Percentiles rank a stretch among this genome's conserved stretches.
These are phyloP conservation scores for Zasmidium citrigriseum DNA, from an alignment of 2,329 filamentous ascomycete species.

Conservation along the genomic window DNA sequence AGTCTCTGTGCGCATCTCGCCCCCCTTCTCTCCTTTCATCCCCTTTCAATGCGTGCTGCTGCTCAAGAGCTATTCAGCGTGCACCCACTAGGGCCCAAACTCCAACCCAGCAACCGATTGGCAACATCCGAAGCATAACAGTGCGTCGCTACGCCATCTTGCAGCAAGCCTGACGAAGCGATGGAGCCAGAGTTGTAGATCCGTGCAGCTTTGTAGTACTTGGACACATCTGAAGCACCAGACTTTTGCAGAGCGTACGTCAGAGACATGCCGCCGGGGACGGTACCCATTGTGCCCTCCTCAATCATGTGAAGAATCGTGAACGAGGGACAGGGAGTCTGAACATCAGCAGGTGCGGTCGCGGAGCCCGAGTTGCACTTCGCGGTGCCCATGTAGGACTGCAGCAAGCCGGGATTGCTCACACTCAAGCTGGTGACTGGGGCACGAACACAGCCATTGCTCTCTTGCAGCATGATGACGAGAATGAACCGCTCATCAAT, in stretches of 20 bases:
- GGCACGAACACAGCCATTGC: constrained; percentile 46
- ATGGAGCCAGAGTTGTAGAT: constrained; percentile 52
- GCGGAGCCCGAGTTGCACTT: constrained; percentile 38
- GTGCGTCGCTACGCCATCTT: constrained; percentile 48
- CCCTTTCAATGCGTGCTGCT: too few species aligned
- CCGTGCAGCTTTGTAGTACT: constrained; percentile 52
- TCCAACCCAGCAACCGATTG: constrained; percentile 50
- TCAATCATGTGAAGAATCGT: constrained; percentile 43
- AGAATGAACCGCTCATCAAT: constrained; percentile 44
- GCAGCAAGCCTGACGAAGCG: constrained; percentile 39
- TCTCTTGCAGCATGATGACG: constrained; percentile 46
- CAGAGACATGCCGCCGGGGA: constrained; percentile 38
- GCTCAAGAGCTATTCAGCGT: not conserved
- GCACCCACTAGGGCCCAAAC: not conserved
- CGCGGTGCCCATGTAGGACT: constrained; percentile 43
- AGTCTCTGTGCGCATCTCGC: too few species aligned
- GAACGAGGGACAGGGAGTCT: constrained; percentile 42
- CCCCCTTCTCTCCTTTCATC: too few species aligned
- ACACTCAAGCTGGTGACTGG: too few species aligned
- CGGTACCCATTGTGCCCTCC: constrained; percentile 48
- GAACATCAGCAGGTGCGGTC: constrained; percentile 39
- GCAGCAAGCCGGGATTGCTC: constrained; percentile 52
- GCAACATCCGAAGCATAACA: constrained; percentile 59
- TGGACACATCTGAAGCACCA: constrained; percentile 39
- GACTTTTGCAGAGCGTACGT: constrained; percentile 46